Base-by-base conservation (phyloP, 441 rosid genomes). In the Pelargonium exstipulatum region DNA sequence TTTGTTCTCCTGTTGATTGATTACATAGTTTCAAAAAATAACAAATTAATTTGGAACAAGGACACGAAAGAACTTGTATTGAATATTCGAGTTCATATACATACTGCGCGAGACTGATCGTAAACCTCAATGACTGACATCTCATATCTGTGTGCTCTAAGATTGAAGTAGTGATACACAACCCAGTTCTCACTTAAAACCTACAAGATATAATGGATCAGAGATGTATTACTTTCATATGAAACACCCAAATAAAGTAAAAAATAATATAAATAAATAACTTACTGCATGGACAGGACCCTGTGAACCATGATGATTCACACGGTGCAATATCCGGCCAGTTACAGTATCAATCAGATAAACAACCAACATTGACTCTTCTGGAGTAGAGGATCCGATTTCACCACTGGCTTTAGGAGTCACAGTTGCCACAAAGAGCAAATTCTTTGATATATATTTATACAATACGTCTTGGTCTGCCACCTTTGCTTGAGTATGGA, bases 171-270 rank as follows among this genome's bases (percentile, higher is more conserved):
- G 87, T 95, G 98, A 82, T 92, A 95, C 51, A 95, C 87, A 79
- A 92, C 94, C 98, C 99, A 95, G 74, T 92, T 95, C 76, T 95
- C 99, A 77, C 98, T 95, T 48, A 92, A 81, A 51, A 95, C 96
- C 99, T 95, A 84, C 76, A 85, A 79, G 43, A 73, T 62, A 18
- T 29, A 64, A 78, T 32, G 43, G 55, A 58, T 80, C 48, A 82
- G 73, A 76, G 65, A 32, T 13, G 67, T 65, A 69, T 42, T 20
- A 68, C 20, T 71, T 66, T 46, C 35, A 32, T 29, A 48, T 20
- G 65, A 63, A 70, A 60, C 17, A 62, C 49, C 26, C 22, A 62
- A 7, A 70, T 46, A 12, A 49, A 49, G 69, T 68, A 66, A 72
- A n/a, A n/a, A n/a, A n/a, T n/a, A n/a, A n/a, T n/a, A 13, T 4